A percentile compares a stretch with the other conserved stretches of the same genome.
Conservation (phyloP, 2,329 filamentous ascomycete genomes). For the Penicillium capsulatum region DNA sequence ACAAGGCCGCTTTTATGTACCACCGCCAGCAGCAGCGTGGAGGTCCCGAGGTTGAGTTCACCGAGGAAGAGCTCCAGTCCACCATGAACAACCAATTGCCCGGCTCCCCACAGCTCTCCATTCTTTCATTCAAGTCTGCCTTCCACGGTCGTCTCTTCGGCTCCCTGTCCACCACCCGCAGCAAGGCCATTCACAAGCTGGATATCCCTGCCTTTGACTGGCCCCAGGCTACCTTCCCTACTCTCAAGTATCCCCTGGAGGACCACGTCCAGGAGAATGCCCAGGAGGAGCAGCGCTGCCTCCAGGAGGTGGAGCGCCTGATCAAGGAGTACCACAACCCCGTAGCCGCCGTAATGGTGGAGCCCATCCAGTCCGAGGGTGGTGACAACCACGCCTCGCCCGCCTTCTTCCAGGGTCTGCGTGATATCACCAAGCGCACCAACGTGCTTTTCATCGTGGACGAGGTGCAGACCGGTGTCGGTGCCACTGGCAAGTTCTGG, state of each 20-base stretch:
- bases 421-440: slow-evolving; percentile 63
- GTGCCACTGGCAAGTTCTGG: slow-evolving; percentile 93
- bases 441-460: slow-evolving; percentile 84
- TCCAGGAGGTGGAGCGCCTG: slow-evolving; percentile 77
- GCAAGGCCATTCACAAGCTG: slow-evolving; percentile 90
- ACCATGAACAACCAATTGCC: slow-evolving; percentile 79
- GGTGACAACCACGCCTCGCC: slow-evolving; percentile 91
- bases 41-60: slow-evolving; percentile 72
- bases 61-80: slow-evolving; percentile 66
- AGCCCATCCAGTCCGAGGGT: slow-evolving; percentile 90
- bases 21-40: slow-evolving; percentile 76
- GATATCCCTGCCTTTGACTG: slow-evolving; percentile 94
- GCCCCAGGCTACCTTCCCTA: slow-evolving; percentile 84
- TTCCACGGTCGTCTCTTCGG: slow-evolving; percentile 93
- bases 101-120: slow-evolving; percentile 73
- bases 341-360: slow-evolving; percentile 75
- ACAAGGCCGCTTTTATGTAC: slow-evolving; percentile 96
- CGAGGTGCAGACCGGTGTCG: slow-evolving; percentile 90
- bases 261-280: slow-evolving; percentile 75
- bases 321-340: slow-evolving; percentile 75
- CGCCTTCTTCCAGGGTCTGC: slow-evolving; percentile 79
- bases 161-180: slow-evolving; percentile 80
- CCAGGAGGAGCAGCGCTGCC: slow-evolving; percentile 72
- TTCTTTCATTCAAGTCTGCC: slow-evolving; percentile 79
- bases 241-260: slow-evolving; percentile 80